Percentiles rank a stretch among this genome's conserved stretches.
Conservation (phyloP, 1,139 yeast species). For the Nakaseomyces bracarensis region DNA sequence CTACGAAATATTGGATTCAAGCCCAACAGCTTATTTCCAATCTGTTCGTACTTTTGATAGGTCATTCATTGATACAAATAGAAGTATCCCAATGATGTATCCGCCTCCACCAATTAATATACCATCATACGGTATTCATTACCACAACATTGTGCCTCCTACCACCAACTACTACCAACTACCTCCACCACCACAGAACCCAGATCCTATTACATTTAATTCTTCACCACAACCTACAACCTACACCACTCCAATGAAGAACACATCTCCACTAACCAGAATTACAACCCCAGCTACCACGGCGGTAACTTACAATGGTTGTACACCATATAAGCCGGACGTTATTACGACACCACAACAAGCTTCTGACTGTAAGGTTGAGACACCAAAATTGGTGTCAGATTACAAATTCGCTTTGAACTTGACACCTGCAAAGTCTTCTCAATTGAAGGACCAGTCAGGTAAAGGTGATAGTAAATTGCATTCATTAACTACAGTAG, state of each 20-base stretch:
- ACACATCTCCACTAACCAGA: neutral
- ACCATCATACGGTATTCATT: neutral
- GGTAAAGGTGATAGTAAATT: neutral
- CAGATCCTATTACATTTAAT: no score
- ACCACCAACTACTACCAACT: neutral
- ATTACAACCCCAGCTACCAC: neutral
- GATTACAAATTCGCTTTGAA: neutral
- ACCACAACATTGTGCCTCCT: neutral
- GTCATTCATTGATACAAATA: conserved; percentile 1
- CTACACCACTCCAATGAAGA: neutral
- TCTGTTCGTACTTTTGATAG: neutral
- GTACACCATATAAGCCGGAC: no score
- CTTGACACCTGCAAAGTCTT: neutral
- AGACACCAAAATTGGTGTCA: neutral
- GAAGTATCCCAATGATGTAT: conserved; percentile 1
- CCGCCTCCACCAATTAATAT: conserved; percentile 1
- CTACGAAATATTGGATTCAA: neutral
- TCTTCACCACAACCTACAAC: neutral
- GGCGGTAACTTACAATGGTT: neutral
- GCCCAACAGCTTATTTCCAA: neutral
- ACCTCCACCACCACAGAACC: neutral
- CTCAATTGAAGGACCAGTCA: neutral
- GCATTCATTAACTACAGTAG: conserved; percentile 2
- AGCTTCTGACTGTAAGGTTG: neutral
- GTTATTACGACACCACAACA: neutral